Conservation (phyloP, 2,329 filamentous ascomycete species). For the Fusarium robinianum region DNA sequence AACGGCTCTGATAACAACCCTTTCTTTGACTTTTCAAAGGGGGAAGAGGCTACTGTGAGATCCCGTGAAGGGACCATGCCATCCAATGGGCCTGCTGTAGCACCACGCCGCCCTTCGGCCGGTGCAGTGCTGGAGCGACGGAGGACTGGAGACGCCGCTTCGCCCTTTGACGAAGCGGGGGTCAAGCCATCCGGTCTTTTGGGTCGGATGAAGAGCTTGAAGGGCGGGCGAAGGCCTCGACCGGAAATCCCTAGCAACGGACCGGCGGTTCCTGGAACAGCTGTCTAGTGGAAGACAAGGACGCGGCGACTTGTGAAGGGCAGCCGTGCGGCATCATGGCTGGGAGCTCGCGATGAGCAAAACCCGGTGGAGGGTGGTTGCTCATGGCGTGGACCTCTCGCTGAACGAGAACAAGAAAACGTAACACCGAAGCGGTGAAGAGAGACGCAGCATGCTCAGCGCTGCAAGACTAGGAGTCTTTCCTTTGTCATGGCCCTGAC, state of each 20-base stretch:
- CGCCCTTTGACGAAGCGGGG: slow-evolving; percentile 47
- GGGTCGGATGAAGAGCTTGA: slow-evolving; percentile 80
- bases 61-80: slow-evolving; percentile 46
- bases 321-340: slow-evolving; percentile 20
- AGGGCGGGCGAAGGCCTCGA: slow-evolving; percentile 61
- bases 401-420: slow-evolving; percentile 31
- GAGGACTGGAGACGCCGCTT: slow-evolving; percentile 61
- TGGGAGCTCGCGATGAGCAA: slow-evolving; percentile 3
- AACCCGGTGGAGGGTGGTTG: slow-evolving; percentile 12
- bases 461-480: slow-evolving; percentile 21
- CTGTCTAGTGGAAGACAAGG: slow-evolving; percentile 43
- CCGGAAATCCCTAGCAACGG: slow-evolving; percentile 45
- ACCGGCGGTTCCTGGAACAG: slow-evolving; percentile 46
- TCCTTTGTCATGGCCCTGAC: slow-evolving; percentile 23
- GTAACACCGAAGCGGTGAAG: slow-evolving; percentile 21
- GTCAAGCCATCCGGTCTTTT: slow-evolving; percentile 66
- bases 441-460: slow-evolving; percentile 9
- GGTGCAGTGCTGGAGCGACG: slow-evolving; percentile 63
- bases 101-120: slow-evolving; percentile 43
- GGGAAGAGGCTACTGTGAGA: slow-evolving; percentile 54
- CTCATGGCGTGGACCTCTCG: slow-evolving; percentile 5
- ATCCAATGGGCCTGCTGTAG: slow-evolving; percentile 62
- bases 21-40: slow-evolving; percentile 79
- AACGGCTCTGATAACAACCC: slow-evolving; percentile 62
- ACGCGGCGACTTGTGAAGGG: slow-evolving; percentile 29